Evolutionary conservation across 2,329 filamentous ascomycete genomes (phyloP), one percentile per base, ranked within the genome.

Genomic region (Calonectria fujianensis): DNA sequence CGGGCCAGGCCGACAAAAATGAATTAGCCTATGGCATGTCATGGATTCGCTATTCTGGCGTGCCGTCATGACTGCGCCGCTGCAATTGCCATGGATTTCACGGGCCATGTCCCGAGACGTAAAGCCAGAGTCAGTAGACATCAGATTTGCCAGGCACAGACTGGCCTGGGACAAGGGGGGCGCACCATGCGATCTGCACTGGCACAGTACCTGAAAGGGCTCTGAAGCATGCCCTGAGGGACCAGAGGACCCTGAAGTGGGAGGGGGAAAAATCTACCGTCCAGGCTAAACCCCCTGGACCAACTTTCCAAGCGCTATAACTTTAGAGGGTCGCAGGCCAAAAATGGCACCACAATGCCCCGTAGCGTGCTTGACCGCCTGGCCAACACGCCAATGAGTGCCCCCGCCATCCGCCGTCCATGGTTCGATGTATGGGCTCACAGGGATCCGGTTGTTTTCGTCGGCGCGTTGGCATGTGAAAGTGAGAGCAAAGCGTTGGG

Each of bases 391-490:
- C 67, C 72, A 74, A 74, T 70, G 48, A 39, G 20, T 50, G 61
- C 61, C 39, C 65, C 57, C 69, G 69, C 64, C 65, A 51, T 57
- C 32, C 45, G 64, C 69, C 69, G 69, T 57, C 27, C 39, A 69
- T 74, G 73, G 73, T 74, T 74, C 73, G 73, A 74, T 74, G 65
- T 54, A 74, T 74, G 69, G 73, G 69, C 73, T 72, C 69, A 63
- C 57, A 74, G 73, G 65, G 73, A 74, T 72, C 73, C 69, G 63
- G 63, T 54, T 48, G 45, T 74, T 72, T 72, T 72, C 72, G 67
- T 70, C 39, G 31, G 39, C 65, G 37, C 41, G 32, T 39, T 66
- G 72, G 67, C 72, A 74, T 74, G 72, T 74, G 72, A 74, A 74
- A 74, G 32, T 24, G 59, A 39, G 31, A 67, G 66, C 71, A 73